Conservation (phyloP, 192 early-diverging fungal species). For the Gaertneriomyces semiglobifer region DNA sequence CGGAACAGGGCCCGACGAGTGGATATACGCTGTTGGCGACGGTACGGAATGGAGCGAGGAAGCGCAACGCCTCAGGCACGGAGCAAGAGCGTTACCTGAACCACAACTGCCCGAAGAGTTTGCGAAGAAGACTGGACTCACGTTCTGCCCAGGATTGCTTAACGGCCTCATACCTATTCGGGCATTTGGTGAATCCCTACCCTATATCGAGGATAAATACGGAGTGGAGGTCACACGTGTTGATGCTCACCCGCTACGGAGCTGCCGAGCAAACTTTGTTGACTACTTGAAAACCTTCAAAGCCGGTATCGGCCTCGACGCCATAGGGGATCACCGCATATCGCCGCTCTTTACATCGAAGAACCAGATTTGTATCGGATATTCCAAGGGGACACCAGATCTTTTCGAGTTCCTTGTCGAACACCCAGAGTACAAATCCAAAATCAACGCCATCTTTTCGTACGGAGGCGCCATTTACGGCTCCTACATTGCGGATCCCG, state of each 20-base stretch:
- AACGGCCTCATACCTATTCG: constrained; percentile 10
- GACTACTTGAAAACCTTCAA: constrained; percentile 3
- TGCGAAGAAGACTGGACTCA: neutral
- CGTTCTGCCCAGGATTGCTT: constrained; percentile 3
- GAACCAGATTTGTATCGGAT: neutral
- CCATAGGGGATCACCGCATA: neutral
- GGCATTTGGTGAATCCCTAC: neutral
- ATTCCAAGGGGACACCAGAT: constrained; percentile 8
- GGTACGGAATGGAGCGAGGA: neutral
- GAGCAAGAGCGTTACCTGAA: neutral
- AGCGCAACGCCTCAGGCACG: neutral
- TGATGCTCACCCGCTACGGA: constrained; percentile 6
- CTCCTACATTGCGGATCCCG: neutral
- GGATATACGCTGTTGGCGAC: constrained; percentile 2
- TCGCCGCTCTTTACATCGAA: neutral
- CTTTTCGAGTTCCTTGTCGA: neutral
- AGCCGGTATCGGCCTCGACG: neutral
- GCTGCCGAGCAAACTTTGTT: neutral
- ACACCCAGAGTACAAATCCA: neutral
- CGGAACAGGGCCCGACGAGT: constrained; percentile 5
- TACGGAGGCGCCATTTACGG: constrained; percentile 2
- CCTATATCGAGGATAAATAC: neutral
- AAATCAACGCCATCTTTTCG: neutral
- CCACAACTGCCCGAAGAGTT: neutral
- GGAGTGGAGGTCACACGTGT: neutral